phyloP scores from a whole-genome alignment of 768 basidiomycete genomes.

The Amanita polypyramis region DNA sequence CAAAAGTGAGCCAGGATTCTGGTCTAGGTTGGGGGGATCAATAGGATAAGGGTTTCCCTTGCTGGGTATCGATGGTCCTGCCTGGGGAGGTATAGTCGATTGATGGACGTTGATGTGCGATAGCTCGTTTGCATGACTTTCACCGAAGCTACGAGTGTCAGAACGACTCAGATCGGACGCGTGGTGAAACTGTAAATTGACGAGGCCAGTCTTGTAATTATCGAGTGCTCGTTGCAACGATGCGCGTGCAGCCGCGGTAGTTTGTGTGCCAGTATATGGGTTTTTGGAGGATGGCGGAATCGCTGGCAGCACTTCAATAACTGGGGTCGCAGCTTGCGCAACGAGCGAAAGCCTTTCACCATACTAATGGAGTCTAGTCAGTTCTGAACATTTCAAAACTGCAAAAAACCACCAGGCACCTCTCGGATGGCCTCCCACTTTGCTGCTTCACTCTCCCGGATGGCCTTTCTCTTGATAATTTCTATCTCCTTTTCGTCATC shows the following conservation, averaged over 20 bases:
- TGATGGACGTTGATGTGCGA: conserved; percentile 33
- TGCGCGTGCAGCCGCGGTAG: conserved; percentile 61
- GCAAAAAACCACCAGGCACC: conserved; percentile 26
- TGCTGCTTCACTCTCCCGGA: conserved; percentile 61
- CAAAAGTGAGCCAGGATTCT: conserved; percentile 29
- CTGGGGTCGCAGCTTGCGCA: conserved; percentile 56
- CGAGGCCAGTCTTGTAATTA: conserved; percentile 61
- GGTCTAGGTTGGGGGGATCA: conserved; percentile 24
- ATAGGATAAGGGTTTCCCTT: conserved; percentile 16
- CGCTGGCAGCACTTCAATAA: conserved; percentile 52
- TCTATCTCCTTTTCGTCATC: conserved; percentile 61
- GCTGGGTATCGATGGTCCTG: conserved; percentile 10
- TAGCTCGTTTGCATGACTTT: conserved; percentile 71
- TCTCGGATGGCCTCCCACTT: conserved; percentile 82
- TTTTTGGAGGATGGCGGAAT: conserved; percentile 47
- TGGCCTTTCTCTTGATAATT: conserved; percentile 63
- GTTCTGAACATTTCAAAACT: neutral
- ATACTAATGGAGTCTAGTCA: conserved; percentile 34
- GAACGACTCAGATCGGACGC: conserved; percentile 53
- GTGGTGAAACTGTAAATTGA: conserved; percentile 36
- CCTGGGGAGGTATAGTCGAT: conserved; percentile 28
- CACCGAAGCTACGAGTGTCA: conserved; percentile 77
- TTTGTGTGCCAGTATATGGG: conserved; percentile 53
- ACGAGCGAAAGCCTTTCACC: conserved; percentile 72
- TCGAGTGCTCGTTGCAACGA: conserved; percentile 73